Base-by-base conservation (phyloP, 805 yeast genomes). In the Yarrowia porcina region DNA sequence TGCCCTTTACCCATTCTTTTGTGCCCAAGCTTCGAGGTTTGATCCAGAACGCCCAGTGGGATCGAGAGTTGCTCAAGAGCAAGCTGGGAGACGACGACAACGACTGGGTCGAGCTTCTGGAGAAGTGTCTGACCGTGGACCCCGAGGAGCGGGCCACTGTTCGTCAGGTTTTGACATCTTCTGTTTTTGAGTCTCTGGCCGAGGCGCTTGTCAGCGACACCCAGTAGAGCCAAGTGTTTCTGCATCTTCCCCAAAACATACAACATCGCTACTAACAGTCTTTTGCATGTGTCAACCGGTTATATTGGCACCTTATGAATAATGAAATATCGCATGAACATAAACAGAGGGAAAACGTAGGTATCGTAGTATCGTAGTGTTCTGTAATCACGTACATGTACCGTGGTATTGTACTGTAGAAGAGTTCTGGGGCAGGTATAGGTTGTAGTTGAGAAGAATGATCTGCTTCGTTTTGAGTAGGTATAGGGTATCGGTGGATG, bases 1-100 rank as follows among this genome's bases (percentile, higher is more conserved):
- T 92, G 57, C 97, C 97, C 0, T 92, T 92, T 75, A 85, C 84
- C 65, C 96, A 91, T 71, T 82, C 82, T n/a, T 88, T 85, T 71
- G 91, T 89, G 68, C 96, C 96, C 11, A 77, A 91, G 66, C 76
- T 92, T 65, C 80, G 90, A 41, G 83, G 88, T 12, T 81, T 84
- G 77, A 92, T 92, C 44, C 74, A 84, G 30, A 81, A 86, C 4
- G 93, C 89, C 1, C 81, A 82, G 64, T 88, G 79, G 72, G 83
- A 86, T 67, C 68, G 68, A n/a, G 72, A 72, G 3, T 75, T 79
- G 4, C 73, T 88, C 64, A 64, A 28, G 28, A 33, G 30, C 21
- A 44, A 61, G 44, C 33, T 59, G 20, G 57, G 57, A 9, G 57
- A 35, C 18, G 65, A 52, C 35, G 66, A 66, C 13, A 38, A 18